Base-by-base conservation (phyloP, 768 basidiomycete species). In the Tricholoma sp. region DNA sequence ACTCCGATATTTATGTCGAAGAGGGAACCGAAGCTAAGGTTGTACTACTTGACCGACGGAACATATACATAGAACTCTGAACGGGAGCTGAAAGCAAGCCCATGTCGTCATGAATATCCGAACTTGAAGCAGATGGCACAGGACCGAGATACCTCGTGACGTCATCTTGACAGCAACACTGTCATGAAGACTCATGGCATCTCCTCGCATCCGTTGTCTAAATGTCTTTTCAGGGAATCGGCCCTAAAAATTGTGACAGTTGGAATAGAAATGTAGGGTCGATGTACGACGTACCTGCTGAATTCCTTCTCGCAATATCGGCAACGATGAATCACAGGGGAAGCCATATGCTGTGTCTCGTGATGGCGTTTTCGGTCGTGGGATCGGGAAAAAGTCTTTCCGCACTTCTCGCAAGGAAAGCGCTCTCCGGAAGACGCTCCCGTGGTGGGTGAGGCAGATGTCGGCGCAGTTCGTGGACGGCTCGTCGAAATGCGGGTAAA, bases 281-380 rank as follows among this genome's bases (percentile, higher is more conserved):
- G n/a, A 18, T 27, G 35, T 56, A 12, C 45, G 45, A 57, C 75
- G 53, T 73, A 80, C 69, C 90, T 83, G 73, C 87, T 88, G 68
- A 91, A 90, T 66, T 84, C 84, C 71, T 90, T 91, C 63, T 80
- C 78, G 71, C 90, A 91, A 67, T 76, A 85, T 24, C 79, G 80
- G 71, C 90, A 91, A 52, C 78, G 79, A 68, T 91, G 88, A 62
- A 82, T 73, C 57, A 83, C 77, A 19, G 87, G 85, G 12, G 79
- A 76, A 34, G 83, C 67, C 45, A 83, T 77, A 64, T 91, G 89
- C 63, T 89, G 85, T 14, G 85, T 88, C 70, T 90, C 88, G 62
- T 83, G 82, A 71, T 92, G 89, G 60, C 89, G 81, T 72, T 91
- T 89, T 61, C 87, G 82, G 71, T 92, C 89, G 70, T 91, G 88